Percentiles rank a stretch among this genome's conserved stretches.
Conservation (phyloP, 805 yeast species). For the Cyberlindnera bimundalis region DNA sequence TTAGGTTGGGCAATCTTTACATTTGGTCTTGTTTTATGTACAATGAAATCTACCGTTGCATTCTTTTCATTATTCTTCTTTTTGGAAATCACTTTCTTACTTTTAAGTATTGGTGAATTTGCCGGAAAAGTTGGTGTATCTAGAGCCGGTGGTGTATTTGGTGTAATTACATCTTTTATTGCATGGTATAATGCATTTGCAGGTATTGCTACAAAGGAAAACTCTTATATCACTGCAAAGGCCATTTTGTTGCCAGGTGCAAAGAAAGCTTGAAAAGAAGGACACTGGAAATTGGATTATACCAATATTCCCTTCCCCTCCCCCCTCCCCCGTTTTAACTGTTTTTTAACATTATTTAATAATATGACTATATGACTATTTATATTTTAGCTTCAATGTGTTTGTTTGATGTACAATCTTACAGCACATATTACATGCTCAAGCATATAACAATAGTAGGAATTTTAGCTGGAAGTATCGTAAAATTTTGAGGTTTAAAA, state of each 20-base stretch:
- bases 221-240: constrained; percentile 37
- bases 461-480: too few species aligned
- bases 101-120: constrained; percentile 52
- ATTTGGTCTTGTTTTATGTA: constrained; percentile 47
- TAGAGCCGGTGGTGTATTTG: constrained; percentile 56
- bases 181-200: constrained; percentile 64
- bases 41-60: constrained; percentile 62
- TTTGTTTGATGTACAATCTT: too few species aligned
- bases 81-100: constrained; percentile 51
- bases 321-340: too few species aligned
- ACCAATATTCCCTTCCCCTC: too few species aligned
- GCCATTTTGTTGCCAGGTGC: constrained; percentile 34
- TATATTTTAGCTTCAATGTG: too few species aligned
- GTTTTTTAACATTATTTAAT: too few species aligned
- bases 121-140: constrained; percentile 37
- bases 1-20: constrained; percentile 66
- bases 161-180: constrained; percentile 47
- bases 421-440: too few species aligned
- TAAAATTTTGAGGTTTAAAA: too few species aligned
- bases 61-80: constrained; percentile 55
- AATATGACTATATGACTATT: too few species aligned
- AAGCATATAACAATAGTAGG: too few species aligned
- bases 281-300: too few species aligned
- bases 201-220: constrained; percentile 56
- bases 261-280: constrained; percentile 16